Conservation (phyloP, 495 filamentous ascomycete species). For the Penicillium psychrofluorescens region DNA sequence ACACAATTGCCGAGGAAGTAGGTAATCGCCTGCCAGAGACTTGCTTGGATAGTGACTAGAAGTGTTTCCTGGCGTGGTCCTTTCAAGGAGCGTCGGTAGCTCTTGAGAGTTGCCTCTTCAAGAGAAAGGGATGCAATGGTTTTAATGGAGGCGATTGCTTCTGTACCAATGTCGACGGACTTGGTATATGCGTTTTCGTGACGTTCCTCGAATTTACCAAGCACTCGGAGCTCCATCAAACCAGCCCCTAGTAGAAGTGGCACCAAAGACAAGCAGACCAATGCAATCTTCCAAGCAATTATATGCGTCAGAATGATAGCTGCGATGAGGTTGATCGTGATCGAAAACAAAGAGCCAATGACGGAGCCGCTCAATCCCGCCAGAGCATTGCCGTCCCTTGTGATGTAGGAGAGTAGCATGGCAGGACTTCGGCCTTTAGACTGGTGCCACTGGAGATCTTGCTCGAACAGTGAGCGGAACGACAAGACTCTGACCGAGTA, state of each 20-base stretch:
- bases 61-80: slow-evolving; percentile 43
- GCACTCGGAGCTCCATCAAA: slow-evolving; percentile 45
- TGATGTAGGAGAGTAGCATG: slow-evolving; percentile 41
- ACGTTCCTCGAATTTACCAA: slow-evolving; percentile 49
- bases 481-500: slow-evolving; percentile 42
- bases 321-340: slow-evolving; percentile 35
- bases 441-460: slow-evolving; percentile 49
- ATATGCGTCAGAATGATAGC: slow-evolving; percentile 37
- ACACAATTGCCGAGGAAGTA: slow-evolving; percentile 47
- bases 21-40: slow-evolving; percentile 46
- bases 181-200: slow-evolving; percentile 48
- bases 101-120: slow-evolving; percentile 30
- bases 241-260: slow-evolving; percentile 36
- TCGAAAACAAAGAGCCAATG: slow-evolving; percentile 40
- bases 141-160: slow-evolving; percentile 45
- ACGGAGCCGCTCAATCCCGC: slow-evolving; percentile 40
- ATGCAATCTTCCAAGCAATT: slow-evolving; percentile 36
- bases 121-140: slow-evolving; percentile 47
- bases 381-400: slow-evolving; percentile 41
- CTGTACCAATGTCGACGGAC: slow-evolving; percentile 43
- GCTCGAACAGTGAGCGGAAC: slow-evolving; percentile 43
- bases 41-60: slow-evolving; percentile 38
- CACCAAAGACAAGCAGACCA: slow-evolving; percentile 32
- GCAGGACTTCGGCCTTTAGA: slow-evolving; percentile 40
- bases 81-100: slow-evolving; percentile 29